Percentiles rank a stretch among this genome's conserved stretches.
Conservation (phyloP, 371 early-diverging fungal species). For the Syncephalis plumigaleata region DNA sequence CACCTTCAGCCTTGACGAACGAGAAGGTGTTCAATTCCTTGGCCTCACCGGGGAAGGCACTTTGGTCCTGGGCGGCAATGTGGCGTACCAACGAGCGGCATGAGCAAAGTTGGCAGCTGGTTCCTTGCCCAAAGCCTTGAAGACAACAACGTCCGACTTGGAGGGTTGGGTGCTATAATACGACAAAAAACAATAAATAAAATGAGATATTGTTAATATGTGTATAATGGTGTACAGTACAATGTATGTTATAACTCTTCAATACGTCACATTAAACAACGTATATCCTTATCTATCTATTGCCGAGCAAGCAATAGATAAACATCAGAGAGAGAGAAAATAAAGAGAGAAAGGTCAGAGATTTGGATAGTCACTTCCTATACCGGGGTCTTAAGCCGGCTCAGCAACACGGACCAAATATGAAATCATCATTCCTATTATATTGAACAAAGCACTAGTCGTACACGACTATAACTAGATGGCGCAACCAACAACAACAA, state of each 20-base stretch:
- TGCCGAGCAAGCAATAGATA: too few relatives aligned
- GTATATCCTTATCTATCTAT: too few relatives aligned
- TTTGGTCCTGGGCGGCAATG: slow-evolving; percentile 38
- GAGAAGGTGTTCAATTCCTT: slow-evolving; percentile 16
- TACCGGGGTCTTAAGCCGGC: slow-evolving; percentile 5
- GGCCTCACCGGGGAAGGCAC: slow-evolving; percentile 4
- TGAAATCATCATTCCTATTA: slow-evolving; percentile 3
- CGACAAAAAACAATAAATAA: not conserved
- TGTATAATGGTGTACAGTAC: too few relatives aligned
- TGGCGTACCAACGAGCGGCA: slow-evolving; percentile 90
- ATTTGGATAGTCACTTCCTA: slow-evolving; percentile 2
- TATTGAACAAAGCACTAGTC: not conserved
- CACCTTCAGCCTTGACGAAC: slow-evolving; percentile 34
- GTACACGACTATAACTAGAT: not conserved
- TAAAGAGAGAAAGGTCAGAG: not conserved
- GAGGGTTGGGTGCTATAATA: slow-evolving; percentile 45
- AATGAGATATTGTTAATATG: not conserved
- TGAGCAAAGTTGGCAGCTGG: slow-evolving; percentile 71
- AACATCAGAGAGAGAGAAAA: too few relatives aligned
- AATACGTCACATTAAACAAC: too few relatives aligned
- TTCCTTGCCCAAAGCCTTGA: slow-evolving; percentile 54
- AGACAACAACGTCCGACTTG: slow-evolving; percentile 73
- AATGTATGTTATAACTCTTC: too few relatives aligned
- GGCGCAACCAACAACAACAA: too few relatives aligned
- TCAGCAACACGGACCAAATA: slow-evolving; percentile 11